Conservation (phyloP, 257 asterid genomes). For the Paulownia fortunei region DNA sequence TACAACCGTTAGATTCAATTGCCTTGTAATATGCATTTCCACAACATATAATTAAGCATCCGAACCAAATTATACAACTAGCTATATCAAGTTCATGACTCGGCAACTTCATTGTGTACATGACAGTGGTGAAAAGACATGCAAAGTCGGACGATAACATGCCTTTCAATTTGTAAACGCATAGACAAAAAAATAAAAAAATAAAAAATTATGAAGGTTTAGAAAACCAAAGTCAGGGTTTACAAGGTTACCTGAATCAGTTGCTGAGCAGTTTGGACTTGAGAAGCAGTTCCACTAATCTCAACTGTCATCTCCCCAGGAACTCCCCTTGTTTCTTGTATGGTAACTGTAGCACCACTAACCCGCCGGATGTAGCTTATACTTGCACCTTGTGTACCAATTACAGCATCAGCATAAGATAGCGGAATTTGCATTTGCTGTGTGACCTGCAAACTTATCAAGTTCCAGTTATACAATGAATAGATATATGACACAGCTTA, state of each 20-base stretch:
- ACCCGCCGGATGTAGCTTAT: too few species aligned
- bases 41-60: neutral
- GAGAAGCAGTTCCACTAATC: too few species aligned
- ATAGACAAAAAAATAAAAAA: neutral
- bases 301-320: too few species aligned
- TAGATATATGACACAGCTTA: neutral
- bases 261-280: too few species aligned
- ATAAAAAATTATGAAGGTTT: neutral
- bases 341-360: too few species aligned
- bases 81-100: neutral
- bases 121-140: neutral
- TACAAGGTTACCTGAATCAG: too few species aligned
- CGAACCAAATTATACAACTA: neutral
- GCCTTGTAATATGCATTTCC: too few species aligned
- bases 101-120: neutral
- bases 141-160: neutral
- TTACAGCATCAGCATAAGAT: too few species aligned
- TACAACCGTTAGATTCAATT: too few species aligned
- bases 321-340: too few species aligned
- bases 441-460: constrained; percentile 20
- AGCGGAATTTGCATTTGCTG: constrained; percentile 25
- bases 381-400: too few species aligned
- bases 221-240: too few species aligned
- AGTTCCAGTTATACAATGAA: neutral
- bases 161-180: neutral